Conservation (phyloP, 805 yeast genomes). For the Pichia nanzhaoensis region DNA sequence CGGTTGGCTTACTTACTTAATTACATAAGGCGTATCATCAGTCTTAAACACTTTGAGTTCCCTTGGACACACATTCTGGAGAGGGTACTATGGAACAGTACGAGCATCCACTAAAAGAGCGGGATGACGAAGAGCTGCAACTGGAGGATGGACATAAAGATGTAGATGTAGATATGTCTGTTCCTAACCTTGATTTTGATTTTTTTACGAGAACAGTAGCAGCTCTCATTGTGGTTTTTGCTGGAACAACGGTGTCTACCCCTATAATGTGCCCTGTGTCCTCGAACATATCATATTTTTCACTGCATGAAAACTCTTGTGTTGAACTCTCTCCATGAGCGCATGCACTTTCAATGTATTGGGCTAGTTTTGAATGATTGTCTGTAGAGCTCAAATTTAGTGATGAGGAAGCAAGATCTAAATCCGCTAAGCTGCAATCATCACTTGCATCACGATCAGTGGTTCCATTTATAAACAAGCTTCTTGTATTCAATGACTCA, state of each 20-base stretch:
- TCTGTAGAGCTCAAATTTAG: slow-evolving; percentile 4
- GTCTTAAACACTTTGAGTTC: neutral
- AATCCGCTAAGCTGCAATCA: neutral
- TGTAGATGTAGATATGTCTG: no score
- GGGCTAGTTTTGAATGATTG: neutral
- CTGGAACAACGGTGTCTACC: neutral
- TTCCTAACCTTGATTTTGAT: no score
- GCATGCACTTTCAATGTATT: neutral
- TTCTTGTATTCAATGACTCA: neutral
- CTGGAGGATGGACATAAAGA: neutral
- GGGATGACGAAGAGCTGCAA: neutral
- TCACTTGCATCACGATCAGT: neutral
- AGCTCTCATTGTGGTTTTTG: neutral
- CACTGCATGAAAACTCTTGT: no score
- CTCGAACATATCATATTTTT: no score
- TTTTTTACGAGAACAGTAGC: neutral
- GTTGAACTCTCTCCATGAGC: neutral
- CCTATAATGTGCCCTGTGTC: no score
- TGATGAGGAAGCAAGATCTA: slow-evolving; percentile 11
- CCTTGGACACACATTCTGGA: slow-evolving; percentile 7
- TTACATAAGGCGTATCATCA: no score
- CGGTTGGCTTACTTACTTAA: slow-evolving; percentile 1
- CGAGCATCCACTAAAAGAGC: neutral
- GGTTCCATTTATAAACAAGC: neutral
- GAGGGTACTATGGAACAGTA: slow-evolving; percentile 15